Percentiles rank a stretch among this genome's conserved stretches.
Evolutionary conservation across 257 asterid species (phyloP).

Genomic region (Solanum neorickii): DNA sequence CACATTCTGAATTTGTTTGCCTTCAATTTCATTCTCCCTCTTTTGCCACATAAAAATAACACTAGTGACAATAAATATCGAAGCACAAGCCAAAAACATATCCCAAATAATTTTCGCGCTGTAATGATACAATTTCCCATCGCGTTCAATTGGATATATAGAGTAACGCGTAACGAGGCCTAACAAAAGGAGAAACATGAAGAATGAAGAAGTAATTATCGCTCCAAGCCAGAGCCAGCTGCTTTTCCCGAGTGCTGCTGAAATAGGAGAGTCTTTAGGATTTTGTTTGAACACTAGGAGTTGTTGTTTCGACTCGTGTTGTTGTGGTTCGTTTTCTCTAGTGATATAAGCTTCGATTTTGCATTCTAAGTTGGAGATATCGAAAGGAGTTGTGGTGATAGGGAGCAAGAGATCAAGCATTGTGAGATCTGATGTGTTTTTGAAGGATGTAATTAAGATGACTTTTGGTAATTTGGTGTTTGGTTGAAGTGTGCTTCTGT

Average conservation of each 20-base stretch:
- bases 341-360: conserved; percentile 41
- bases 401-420: conserved; percentile 46
- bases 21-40: conserved; percentile 10
- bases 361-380: conserved; percentile 20
- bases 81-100: conserved; percentile 41
- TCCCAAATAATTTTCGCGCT: conserved; percentile 43
- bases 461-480: conserved; percentile 19
- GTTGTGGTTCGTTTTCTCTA: conserved; percentile 15
- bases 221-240: conserved; percentile 67
- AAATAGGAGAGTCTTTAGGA: conserved; percentile 21
- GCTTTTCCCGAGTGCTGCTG: conserved; percentile 39
- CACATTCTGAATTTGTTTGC: conserved; percentile 29
- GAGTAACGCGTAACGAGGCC: conserved; percentile 46
- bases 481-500: conserved; percentile 7
- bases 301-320: background rate
- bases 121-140: conserved; percentile 28
- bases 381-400: background rate
- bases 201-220: conserved; percentile 33
- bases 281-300: conserved; percentile 21
- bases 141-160: conserved; percentile 33
- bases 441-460: conserved; percentile 37
- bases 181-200: conserved; percentile 30
- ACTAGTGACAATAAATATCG: conserved; percentile 38
- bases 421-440: conserved; percentile 28
- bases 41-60: conserved; percentile 37